Base-by-base conservation (phyloP, 345 rosid species). In the Eucalyptus marginata region DNA sequence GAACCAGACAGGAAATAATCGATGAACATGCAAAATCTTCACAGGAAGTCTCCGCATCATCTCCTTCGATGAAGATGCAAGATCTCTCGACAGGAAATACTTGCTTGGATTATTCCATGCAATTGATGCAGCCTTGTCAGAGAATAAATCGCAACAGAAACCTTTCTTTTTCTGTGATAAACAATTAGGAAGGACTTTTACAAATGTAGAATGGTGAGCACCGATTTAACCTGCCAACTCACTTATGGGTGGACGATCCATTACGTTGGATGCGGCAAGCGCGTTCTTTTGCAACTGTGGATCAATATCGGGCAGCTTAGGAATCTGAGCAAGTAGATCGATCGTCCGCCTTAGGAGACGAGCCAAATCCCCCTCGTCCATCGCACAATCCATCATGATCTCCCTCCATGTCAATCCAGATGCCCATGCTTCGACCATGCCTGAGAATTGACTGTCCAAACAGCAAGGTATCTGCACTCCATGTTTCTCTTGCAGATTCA, bases 341-440 rank as follows among this genome's bases (percentile, higher is more conserved):
- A 95, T 96, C 33, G 98, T 95, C 79, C 99, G 93, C 87, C 99
- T 91, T 87, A 96, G 62, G 56, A 96, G 94, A 36, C 99, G 97
- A 88, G 98, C 98, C 27, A 98, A 93, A 94, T 98, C 98, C 17
- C 99, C 99, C 88, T 98, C 98, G 86, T 97, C 99, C 98, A 97
- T 94, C 8, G 98, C 99, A 79, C 98, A 95, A 87, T 97, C 99
- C 98, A 96, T 95, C 97, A 94, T 96, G 90, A 97, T 92, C 89
- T 98, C 99, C 92, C 93, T 94, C 99, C 99, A 96, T 25, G 96
- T 96, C 90, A 98, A 91, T 58, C 99, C 99, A 13, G 98, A 95
- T 27, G 98, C 99, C 99, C 99, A 98, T 44, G 99, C 99, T 91
- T 96, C 99, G 11, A 98, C 98, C 99, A 97, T 95, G 89, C 99